Percentiles rank a stretch among this genome's conserved stretches.
These are phyloP conservation scores for Nakaseomyces nivariensis DNA, from an alignment of 1,139 yeast species.

Conservation along the genomic window DNA sequence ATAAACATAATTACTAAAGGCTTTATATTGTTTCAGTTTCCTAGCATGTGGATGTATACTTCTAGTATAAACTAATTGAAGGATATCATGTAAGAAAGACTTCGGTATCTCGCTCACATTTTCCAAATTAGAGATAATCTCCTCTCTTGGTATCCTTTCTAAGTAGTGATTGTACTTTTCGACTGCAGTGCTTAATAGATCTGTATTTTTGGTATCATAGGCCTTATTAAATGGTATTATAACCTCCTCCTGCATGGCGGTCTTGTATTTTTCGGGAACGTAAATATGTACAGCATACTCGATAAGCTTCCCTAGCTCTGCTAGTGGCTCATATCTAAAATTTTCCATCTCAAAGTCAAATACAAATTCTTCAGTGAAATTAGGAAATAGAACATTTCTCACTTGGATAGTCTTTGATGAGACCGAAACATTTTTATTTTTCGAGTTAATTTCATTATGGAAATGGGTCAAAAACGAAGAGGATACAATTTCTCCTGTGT, in stretches of 20 bases:
- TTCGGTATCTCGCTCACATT: constrained; percentile 41
- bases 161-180: constrained; percentile 36
- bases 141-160: constrained; percentile 28
- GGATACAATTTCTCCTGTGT: constrained; percentile 8
- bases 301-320: constrained; percentile 58
- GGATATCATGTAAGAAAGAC: constrained; percentile 53
- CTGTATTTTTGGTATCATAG: constrained; percentile 32
- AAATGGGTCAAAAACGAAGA: constrained; percentile 12
- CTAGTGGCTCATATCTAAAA: constrained; percentile 47
- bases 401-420: constrained; percentile 12
- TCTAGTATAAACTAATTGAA: constrained; percentile 65
- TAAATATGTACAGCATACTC: constrained; percentile 38
- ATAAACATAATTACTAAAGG: constrained; percentile 84
- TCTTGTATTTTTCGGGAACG: constrained; percentile 38
- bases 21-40: constrained; percentile 60
- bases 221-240: constrained; percentile 38
- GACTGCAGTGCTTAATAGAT: constrained; percentile 30
- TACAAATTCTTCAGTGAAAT: constrained; percentile 25
- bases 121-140: constrained; percentile 31
- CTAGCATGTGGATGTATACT: constrained; percentile 67
- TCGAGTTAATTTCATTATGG: constrained; percentile 11
- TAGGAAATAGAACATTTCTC: constrained; percentile 24
- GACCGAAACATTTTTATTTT: background rate
- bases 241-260: constrained; percentile 35
- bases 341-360: constrained; percentile 18